Conservation (phyloP, 208 protist genomes). For the Leishmania lainsoni region DNA sequence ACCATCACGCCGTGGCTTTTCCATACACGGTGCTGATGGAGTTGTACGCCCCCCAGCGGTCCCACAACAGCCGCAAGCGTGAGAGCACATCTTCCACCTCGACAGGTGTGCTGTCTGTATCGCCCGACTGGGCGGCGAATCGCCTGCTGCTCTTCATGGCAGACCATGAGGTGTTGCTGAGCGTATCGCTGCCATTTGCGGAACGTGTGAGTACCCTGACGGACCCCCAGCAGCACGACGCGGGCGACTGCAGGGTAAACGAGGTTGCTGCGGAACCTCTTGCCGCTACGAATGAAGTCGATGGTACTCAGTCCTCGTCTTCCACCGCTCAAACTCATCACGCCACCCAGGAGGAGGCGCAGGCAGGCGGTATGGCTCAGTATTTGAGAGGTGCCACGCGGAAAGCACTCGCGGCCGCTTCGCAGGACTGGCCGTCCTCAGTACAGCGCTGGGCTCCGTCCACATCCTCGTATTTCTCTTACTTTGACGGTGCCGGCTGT, state of each 20-base stretch:
- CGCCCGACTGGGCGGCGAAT: conserved; percentile 36
- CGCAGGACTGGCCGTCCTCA: conserved; percentile 17
- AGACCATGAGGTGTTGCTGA: conserved; percentile 38
- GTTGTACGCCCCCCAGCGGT: conserved; percentile 20
- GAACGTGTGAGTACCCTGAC: conserved; percentile 7
- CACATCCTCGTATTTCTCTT: not conserved
- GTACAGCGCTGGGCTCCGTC: conserved; percentile 13
- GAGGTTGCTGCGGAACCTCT: not conserved
- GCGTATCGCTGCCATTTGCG: conserved; percentile 46
- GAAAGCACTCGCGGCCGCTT: not conserved
- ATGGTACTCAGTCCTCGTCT: not conserved
- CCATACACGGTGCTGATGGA: conserved; percentile 35
- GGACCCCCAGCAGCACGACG: conserved; percentile 1
- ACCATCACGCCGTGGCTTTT: not conserved
- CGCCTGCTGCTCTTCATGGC: conserved; percentile 38
- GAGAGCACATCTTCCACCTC: not conserved
- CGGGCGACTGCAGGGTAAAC: not conserved
- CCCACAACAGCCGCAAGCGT: not conserved
- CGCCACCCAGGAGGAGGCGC: not conserved
- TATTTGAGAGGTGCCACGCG: conserved; percentile 10
- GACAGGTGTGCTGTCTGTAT: conserved; percentile 12
- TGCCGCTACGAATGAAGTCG: not conserved
- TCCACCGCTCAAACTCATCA: not conserved
- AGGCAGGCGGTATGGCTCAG: not conserved
- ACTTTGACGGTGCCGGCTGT: not conserved